Conservation (phyloP, 768 basidiomycete genomes). For the Lyophyllum shimeji region DNA sequence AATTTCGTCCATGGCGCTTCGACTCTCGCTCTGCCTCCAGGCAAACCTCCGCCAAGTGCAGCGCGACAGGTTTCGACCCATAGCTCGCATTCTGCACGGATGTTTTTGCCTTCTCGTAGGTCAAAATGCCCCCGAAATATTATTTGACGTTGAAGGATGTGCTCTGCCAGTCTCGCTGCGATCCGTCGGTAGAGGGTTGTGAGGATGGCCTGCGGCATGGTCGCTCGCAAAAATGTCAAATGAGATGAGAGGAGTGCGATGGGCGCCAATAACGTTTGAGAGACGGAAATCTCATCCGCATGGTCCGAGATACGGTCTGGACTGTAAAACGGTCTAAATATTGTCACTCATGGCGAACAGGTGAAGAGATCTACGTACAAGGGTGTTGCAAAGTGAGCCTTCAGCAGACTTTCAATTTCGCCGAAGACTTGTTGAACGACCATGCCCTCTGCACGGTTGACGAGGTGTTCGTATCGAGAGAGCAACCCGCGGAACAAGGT, state of each 20-base stretch:
- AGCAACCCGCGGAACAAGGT: constrained; percentile 82
- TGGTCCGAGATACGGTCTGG: constrained; percentile 17
- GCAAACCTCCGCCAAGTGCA: constrained; percentile 48
- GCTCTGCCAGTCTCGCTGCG: constrained; percentile 65
- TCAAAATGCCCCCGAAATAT: constrained; percentile 73
- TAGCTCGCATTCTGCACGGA: constrained; percentile 73
- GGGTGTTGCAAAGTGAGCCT: constrained; percentile 63
- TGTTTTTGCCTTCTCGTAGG: constrained; percentile 54
- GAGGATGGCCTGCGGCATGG: constrained; percentile 57
- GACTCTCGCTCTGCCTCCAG: constrained; percentile 49
- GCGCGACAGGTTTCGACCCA: constrained; percentile 80
- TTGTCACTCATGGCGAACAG: neutral
- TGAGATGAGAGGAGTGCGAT: constrained; percentile 82
- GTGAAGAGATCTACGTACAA: constrained; percentile 30
- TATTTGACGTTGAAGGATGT: constrained; percentile 83
- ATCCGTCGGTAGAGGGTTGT: constrained; percentile 74
- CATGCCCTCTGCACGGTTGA: constrained; percentile 82
- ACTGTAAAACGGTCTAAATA: constrained; percentile 10
- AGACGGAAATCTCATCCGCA: constrained; percentile 47
- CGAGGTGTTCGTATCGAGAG: constrained; percentile 58
- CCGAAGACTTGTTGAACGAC: constrained; percentile 77
- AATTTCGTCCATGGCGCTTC: constrained; percentile 79
- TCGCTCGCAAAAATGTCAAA: constrained; percentile 62
- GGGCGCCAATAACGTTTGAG: constrained; percentile 72
- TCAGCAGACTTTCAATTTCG: constrained; percentile 79